phyloP scores from a whole-genome alignment of 176 grass and related monocot species.

The Stipa capillata region DNA sequence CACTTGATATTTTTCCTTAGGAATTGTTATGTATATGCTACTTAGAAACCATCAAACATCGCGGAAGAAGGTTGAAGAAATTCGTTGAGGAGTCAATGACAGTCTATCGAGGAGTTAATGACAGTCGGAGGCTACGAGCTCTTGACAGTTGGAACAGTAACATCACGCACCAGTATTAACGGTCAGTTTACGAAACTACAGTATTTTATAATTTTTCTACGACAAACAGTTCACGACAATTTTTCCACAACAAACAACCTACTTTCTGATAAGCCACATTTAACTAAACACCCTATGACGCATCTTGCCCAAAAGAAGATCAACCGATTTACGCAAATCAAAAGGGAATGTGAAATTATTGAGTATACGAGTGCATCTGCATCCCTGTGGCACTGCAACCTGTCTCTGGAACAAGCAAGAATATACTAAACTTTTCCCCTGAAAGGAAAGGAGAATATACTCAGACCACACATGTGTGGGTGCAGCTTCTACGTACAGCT shows the following conservation, averaged over 20 bases:
- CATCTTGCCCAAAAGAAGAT: not conserved
- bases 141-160: not conserved
- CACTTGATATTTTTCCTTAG: not conserved
- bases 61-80: no score
- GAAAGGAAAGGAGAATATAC: constrained; percentile 14
- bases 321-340: not conserved
- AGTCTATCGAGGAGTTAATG: no score
- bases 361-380: no score
- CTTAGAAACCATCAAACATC: no score
- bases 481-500: not conserved
- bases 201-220: no score
- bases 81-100: not conserved
- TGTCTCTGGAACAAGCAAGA: not conserved
- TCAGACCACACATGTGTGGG: not conserved
- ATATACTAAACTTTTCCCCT: constrained; percentile 23
- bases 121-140: not conserved
- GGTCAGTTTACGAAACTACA: no score
- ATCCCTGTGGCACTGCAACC: not conserved
- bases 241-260: no score
- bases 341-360: not conserved
- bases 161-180: not conserved
- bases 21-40: not conserved
- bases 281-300: no score
- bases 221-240: no score
- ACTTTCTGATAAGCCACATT: no score